Conservation (phyloP, 208 protist species). For the Phytomonas sp. region DNA sequence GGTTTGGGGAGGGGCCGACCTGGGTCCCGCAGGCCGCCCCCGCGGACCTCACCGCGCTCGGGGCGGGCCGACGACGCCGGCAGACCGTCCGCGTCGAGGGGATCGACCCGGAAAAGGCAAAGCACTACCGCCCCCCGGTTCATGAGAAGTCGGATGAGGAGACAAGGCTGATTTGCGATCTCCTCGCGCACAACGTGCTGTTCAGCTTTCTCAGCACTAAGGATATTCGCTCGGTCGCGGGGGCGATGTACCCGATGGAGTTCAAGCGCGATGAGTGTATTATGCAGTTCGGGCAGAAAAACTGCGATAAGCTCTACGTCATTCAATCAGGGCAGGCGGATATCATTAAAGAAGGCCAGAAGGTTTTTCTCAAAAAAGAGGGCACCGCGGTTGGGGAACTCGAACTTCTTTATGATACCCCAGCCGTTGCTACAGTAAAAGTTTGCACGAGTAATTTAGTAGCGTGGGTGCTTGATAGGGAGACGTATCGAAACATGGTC, state of each 20-base stretch:
- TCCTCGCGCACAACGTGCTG: constrained; percentile 80
- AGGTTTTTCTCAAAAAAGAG: constrained; percentile 83
- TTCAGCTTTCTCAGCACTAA: constrained; percentile 73
- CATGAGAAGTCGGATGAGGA: constrained; percentile 76
- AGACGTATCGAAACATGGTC: constrained; percentile 87
- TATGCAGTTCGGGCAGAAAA: constrained; percentile 58
- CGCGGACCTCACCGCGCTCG: constrained; percentile 67
- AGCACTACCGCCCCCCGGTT: constrained; percentile 67
- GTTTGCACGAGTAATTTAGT: constrained; percentile 66
- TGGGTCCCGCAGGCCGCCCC: constrained; percentile 56
- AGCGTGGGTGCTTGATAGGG: constrained; percentile 84
- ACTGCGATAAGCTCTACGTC: constrained; percentile 83
- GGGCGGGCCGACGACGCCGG: constrained; percentile 56
- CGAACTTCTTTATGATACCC: constrained; percentile 87
- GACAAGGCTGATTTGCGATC: constrained; percentile 55
- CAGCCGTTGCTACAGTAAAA: constrained; percentile 75
- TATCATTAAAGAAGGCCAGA: constrained; percentile 85
- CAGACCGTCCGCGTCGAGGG: constrained; percentile 72
- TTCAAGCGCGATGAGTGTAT: constrained; percentile 72
- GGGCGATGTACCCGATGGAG: constrained; percentile 71
- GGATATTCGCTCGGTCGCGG: constrained; percentile 59
- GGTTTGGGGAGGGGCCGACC: constrained; percentile 57
- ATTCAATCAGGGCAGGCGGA: constrained; percentile 74
- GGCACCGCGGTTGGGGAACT: constrained; percentile 82
- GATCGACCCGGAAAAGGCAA: constrained; percentile 77